These are phyloP conservation scores for Styphnolobium japonicum DNA, from an alignment of 306 rosid species.

Conservation along the genomic window DNA sequence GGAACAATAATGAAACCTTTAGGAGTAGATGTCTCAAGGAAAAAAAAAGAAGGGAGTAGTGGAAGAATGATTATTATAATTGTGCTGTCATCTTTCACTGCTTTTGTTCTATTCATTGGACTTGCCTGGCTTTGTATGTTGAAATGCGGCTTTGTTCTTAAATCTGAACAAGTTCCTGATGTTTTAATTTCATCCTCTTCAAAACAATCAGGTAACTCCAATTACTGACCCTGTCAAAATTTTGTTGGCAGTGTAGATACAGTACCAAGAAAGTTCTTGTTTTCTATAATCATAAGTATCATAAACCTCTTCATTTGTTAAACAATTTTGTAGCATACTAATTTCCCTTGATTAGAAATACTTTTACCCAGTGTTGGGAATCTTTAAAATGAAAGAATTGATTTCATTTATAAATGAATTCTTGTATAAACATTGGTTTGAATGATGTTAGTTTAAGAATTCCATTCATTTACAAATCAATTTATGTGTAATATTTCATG, in stretches of 20 bases:
- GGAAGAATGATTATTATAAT: conserved; percentile 52
- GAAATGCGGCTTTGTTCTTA: conserved; percentile 41
- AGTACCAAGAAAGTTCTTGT: not conserved
- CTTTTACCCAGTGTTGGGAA: not conserved
- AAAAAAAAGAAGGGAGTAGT: conserved; percentile 45
- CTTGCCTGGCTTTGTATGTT: conserved; percentile 64
- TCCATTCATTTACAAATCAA: not conserved
- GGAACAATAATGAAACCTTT: conserved; percentile 74
- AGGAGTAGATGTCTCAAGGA: conserved; percentile 76
- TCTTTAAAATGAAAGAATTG: not conserved
- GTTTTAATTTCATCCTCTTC: conserved; percentile 41
- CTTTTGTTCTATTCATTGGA: conserved; percentile 56
- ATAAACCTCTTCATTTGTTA: not conserved
- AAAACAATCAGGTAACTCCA: conserved; percentile 58
- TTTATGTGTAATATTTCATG: not conserved
- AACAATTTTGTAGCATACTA: not conserved
- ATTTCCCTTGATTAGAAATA: not conserved
- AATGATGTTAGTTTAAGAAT: not conserved
- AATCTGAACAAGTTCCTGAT: conserved; percentile 42
- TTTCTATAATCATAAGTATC: not conserved
- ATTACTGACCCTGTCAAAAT: not conserved
- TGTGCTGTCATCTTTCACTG: conserved; percentile 68
- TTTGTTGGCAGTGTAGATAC: not conserved
- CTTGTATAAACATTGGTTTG: not conserved
- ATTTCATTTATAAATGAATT: not conserved